phyloP scores from a whole-genome alignment of 768 basidiomycete species.

The Pleurotus giganteus region DNA sequence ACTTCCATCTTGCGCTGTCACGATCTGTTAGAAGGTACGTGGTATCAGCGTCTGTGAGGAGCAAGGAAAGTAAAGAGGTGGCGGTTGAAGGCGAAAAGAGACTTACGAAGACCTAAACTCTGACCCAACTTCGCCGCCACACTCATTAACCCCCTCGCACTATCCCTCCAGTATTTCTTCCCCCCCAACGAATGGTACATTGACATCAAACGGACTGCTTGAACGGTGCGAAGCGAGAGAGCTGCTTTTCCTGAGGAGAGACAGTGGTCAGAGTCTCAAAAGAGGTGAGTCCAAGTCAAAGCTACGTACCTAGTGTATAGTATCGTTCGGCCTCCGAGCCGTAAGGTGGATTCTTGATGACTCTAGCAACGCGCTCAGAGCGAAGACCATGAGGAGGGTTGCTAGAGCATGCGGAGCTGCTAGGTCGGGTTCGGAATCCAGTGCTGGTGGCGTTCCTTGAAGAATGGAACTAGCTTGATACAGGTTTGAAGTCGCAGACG shows the following conservation, averaged over 20 bases:
- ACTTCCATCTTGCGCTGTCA: slow-evolving; percentile 38
- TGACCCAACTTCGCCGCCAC: slow-evolving; percentile 60
- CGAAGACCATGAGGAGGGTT: slow-evolving; percentile 55
- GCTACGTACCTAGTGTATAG: slow-evolving; percentile 49
- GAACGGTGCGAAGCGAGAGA: slow-evolving; percentile 53
- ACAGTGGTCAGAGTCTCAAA: not conserved
- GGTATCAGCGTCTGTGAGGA: no score
- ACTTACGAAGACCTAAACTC: slow-evolving; percentile 41
- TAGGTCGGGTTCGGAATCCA: slow-evolving; percentile 13
- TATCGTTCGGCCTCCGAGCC: slow-evolving; percentile 60
- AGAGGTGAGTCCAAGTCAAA: not conserved
- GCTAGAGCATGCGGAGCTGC: slow-evolving; percentile 47
- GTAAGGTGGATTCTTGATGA: slow-evolving; percentile 44
- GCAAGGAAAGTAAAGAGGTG: not conserved
- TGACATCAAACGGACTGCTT: slow-evolving; percentile 55
- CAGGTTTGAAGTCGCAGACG: no score
- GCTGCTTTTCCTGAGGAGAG: slow-evolving; percentile 32
- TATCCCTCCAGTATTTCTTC: slow-evolving; percentile 48
- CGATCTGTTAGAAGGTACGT: slow-evolving; percentile 26
- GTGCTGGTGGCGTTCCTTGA: slow-evolving; percentile 3
- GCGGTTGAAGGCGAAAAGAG: not conserved
- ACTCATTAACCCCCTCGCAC: slow-evolving; percentile 52
- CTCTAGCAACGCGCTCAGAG: slow-evolving; percentile 62
- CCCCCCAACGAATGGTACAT: slow-evolving; percentile 54
- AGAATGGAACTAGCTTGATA: not conserved